Base-by-base conservation (phyloP, 2,329 filamentous ascomycete species). In the Neofusicoccum laricinum region DNA sequence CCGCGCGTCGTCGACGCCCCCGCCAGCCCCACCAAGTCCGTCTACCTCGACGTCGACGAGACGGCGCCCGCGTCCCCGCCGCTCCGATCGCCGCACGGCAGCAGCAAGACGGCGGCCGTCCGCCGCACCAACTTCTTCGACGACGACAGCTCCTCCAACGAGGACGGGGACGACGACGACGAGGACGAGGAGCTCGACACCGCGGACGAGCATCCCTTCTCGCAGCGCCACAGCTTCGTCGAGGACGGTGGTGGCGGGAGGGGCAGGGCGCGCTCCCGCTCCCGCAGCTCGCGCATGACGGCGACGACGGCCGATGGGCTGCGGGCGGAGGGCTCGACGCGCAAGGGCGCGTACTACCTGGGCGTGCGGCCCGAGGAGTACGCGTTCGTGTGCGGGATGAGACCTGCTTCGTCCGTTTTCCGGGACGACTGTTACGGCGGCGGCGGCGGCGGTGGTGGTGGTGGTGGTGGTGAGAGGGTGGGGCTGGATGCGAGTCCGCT, bases 81-180 rank as follows among this genome's bases (percentile, higher is more conserved):
- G 15, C 25, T 32, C 6, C 12, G 15, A 4, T 25, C 25, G 14
- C 40, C 40, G 15, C 10, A 38, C 36, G 36, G 36, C 36, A 15
- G 6, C 36, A 25, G 5, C 11, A 41, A 10, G 11, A 6, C 76
- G 59, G 68, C 69, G 36, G 69, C 69, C 10, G 64, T 68, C 21
- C 68, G 73, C 11, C 75, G 70, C 2, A 68, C 69, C 10, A 74
- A 77, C 66, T 77, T 76, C 68, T 74, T 78, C 68, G 76, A 77
- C 21, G 69, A 69, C 36, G 70, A 70, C 41, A 69, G 53, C 17
- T 66, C 66, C 6, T 65, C 65, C 12, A 61, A 68, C 11, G 66
- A 68, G 7, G 32, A 38, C 14, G 25, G 1, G 14, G 48, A 17
- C 21, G 55, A 36, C 19, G 55, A 59, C 2, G 38, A 58, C 2